Evolutionary conservation across 495 filamentous ascomycete genomes (phyloP).

Genomic region (Acidomyces sp.): DNA sequence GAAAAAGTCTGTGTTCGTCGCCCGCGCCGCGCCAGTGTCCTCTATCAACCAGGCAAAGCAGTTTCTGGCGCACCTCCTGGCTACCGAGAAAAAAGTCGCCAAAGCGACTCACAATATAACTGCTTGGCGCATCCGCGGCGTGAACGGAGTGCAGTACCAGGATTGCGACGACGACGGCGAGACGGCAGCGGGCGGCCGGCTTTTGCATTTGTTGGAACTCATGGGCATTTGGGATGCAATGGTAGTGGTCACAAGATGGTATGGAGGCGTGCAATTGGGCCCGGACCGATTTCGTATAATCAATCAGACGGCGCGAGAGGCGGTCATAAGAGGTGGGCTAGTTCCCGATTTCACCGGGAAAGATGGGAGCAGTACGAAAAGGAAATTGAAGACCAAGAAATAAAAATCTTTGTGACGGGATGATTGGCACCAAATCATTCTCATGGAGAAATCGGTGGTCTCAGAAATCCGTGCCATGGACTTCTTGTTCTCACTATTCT

Average conservation of each 20-base stretch:
- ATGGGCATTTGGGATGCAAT: constrained; percentile 90
- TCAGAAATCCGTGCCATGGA: not conserved
- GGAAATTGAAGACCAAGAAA: constrained; percentile 19
- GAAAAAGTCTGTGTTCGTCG: constrained; percentile 81
- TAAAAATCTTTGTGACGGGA: not conserved
- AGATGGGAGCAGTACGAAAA: constrained; percentile 26
- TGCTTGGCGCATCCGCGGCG: constrained; percentile 49
- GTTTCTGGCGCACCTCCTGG: constrained; percentile 58
- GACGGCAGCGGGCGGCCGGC: constrained; percentile 74
- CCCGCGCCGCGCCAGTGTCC: constrained; percentile 52
- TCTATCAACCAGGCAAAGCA: constrained; percentile 53
- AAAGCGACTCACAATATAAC: constrained; percentile 85
- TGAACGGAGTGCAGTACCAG: constrained; percentile 46
- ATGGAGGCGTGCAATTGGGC: constrained; percentile 76
- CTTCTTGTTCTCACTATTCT: not conserved
- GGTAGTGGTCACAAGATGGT: constrained; percentile 93
- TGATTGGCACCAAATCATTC: not conserved
- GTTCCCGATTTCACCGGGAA: constrained; percentile 36
- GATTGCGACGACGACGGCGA: constrained; percentile 96
- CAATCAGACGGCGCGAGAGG: constrained; percentile 72
- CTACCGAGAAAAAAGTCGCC: constrained; percentile 67
- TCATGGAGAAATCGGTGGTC: not conserved
- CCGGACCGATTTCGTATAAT: constrained; percentile 84
- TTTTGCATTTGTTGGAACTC: constrained; percentile 80
- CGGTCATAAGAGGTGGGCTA: constrained; percentile 65